Evolutionary conservation across 2,329 filamentous ascomycete species (phyloP).

Genomic region (Epichloe coenophiala): DNA sequence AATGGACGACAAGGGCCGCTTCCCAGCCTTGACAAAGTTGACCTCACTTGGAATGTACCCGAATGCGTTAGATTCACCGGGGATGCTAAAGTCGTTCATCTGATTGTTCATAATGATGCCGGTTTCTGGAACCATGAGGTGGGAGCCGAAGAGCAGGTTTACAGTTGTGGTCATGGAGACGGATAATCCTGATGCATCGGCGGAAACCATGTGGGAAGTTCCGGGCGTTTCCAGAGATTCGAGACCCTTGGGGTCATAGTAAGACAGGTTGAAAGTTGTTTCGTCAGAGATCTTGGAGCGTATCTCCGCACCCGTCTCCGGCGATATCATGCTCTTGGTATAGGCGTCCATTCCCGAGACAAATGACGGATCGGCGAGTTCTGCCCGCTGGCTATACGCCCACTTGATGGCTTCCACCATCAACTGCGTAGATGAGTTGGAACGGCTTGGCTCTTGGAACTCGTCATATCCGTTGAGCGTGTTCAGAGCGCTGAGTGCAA

Average conservation of each 20-base stretch:
- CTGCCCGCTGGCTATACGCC: slow-evolving; percentile 59
- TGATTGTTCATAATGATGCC: slow-evolving; percentile 59
- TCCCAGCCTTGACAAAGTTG: slow-evolving; percentile 65
- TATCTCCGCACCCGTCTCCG: slow-evolving; percentile 38
- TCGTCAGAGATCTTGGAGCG: slow-evolving; percentile 31
- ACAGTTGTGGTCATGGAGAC: slow-evolving; percentile 70
- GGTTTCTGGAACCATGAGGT: slow-evolving; percentile 66
- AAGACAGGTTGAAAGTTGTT: slow-evolving; percentile 24
- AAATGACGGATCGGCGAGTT: slow-evolving; percentile 66
- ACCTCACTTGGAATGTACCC: slow-evolving; percentile 61
- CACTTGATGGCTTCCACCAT: slow-evolving; percentile 78
- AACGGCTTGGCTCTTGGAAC: slow-evolving; percentile 41
- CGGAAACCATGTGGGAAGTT: slow-evolving; percentile 53
- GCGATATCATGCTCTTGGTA: slow-evolving; percentile 53
- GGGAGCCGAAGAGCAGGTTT: slow-evolving; percentile 67
- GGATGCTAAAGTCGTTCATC: slow-evolving; percentile 65
- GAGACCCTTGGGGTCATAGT: slow-evolving; percentile 31
- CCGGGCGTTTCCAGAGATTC: slow-evolving; percentile 47
- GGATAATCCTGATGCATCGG: slow-evolving; percentile 57
- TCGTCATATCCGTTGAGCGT: slow-evolving; percentile 57
- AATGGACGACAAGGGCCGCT: slow-evolving; percentile 67
- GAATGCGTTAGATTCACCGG: slow-evolving; percentile 56
- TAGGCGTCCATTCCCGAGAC: slow-evolving; percentile 45
- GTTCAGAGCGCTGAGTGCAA: slow-evolving; percentile 62
- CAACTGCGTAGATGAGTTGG: slow-evolving; percentile 56